Percentiles rank a stretch among this genome's conserved stretches.
Conservation (phyloP, 2,329 filamentous ascomycete species). For the Stachybotrys elegans region DNA sequence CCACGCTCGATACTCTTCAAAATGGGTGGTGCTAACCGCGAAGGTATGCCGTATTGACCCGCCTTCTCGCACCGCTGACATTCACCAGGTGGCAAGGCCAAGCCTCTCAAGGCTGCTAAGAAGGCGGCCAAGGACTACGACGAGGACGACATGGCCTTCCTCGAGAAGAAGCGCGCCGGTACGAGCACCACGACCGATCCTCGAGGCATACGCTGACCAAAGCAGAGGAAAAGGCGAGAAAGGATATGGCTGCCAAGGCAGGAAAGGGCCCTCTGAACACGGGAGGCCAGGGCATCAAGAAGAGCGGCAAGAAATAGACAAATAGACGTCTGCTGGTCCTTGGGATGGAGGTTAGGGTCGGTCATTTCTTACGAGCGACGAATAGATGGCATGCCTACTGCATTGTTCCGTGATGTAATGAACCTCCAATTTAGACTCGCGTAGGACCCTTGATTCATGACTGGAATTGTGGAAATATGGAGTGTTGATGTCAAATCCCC, state of each 20-base stretch:
- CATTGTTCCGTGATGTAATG: too few relatives aligned
- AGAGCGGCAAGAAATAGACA: constrained; percentile 89
- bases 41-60: constrained; percentile 22
- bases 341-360: too few relatives aligned
- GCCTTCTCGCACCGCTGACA: constrained; percentile 14
- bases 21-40: constrained; percentile 35
- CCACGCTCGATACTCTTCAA: constrained; percentile 10
- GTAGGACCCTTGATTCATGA: too few relatives aligned
- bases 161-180: constrained; percentile 82
- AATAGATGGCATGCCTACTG: too few relatives aligned
- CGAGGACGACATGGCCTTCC: constrained; percentile 79
- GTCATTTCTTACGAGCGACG: too few relatives aligned
- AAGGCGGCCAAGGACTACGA: constrained; percentile 78
- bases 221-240: constrained; percentile 76
- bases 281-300: constrained; percentile 89
- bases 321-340: constrained; percentile 7
- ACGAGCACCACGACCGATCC: constrained; percentile 27
- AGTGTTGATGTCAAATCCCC: too few relatives aligned
- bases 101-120: constrained; percentile 85
- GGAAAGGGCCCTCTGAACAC: constrained; percentile 85
- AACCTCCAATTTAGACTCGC: too few relatives aligned
- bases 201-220: constrained; percentile 11
- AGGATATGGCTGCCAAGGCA: constrained; percentile 76
- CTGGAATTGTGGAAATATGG: too few relatives aligned
- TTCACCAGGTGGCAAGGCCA: constrained; percentile 69